Evolutionary conservation across 306 rosid genomes (phyloP).

Genomic region (Cucurbita ficifolia): DNA sequence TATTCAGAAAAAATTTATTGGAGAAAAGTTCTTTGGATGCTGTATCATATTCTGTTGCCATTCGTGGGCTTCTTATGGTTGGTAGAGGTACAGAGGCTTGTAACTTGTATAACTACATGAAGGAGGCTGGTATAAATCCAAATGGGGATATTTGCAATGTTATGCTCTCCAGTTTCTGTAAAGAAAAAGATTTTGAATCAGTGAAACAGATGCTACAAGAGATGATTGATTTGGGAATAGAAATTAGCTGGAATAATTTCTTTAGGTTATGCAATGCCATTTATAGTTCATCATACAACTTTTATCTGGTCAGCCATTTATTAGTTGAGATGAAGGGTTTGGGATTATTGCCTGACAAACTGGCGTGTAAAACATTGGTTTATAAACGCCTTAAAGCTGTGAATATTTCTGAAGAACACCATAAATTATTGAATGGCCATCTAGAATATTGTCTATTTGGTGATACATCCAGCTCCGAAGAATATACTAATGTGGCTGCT

Average conservation of each 20-base stretch:
- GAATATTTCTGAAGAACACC: slow-evolving; percentile 15
- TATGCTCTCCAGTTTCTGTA: slow-evolving; percentile 27
- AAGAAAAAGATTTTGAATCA: slow-evolving; percentile 20
- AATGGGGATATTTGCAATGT: slow-evolving; percentile 25
- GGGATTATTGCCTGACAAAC: slow-evolving; percentile 30
- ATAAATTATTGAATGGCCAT: background rate
- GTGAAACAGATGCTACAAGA: slow-evolving; percentile 31
- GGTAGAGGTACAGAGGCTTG: slow-evolving; percentile 40
- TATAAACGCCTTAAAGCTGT: background rate
- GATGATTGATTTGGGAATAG: slow-evolving; percentile 40
- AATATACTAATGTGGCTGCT: slow-evolving; percentile 27
- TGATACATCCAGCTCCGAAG: slow-evolving; percentile 36
- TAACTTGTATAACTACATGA: slow-evolving; percentile 30
- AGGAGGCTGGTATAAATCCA: slow-evolving; percentile 37
- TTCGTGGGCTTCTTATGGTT: slow-evolving; percentile 37
- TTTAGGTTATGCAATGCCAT: slow-evolving; percentile 19
- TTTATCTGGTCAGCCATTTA: slow-evolving; percentile 10
- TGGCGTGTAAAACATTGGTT: background rate
- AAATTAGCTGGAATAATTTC: slow-evolving; percentile 27
- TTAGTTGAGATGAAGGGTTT: slow-evolving; percentile 37
- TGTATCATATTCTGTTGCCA: slow-evolving; percentile 30
- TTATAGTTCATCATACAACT: slow-evolving; percentile 8
- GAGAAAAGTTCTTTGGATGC: slow-evolving; percentile 29
- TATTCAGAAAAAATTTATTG: slow-evolving; percentile 21
- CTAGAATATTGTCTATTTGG: slow-evolving; percentile 8